A percentile compares a stretch with the other conserved stretches of the same genome.
Conservation (phyloP, 352 stramenopile genomes). For the Phytophthora colocasiae region DNA sequence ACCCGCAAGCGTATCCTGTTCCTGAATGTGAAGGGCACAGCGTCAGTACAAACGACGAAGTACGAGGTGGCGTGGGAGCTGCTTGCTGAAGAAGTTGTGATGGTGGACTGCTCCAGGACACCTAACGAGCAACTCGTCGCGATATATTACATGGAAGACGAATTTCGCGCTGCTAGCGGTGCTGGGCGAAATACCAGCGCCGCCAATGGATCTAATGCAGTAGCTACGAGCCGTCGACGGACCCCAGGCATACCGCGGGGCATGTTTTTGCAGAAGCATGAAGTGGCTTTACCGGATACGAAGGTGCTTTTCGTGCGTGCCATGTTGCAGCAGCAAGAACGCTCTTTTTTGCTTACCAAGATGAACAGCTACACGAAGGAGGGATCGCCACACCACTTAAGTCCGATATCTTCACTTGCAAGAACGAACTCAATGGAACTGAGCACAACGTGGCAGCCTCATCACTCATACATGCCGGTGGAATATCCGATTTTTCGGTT, state of each 20-base stretch:
- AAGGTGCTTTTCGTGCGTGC: constrained; percentile 84
- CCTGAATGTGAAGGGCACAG: constrained; percentile 67
- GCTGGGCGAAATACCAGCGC: constrained; percentile 21
- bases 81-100: constrained; percentile 77
- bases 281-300: constrained; percentile 72
- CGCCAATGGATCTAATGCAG: constrained; percentile 29
- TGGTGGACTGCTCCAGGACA: constrained; percentile 68
- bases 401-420: constrained; percentile 34
- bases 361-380: constrained; percentile 50
- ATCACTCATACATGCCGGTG: constrained; percentile 38
- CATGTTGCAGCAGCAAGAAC: constrained; percentile 89
- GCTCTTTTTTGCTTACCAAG: constrained; percentile 72
- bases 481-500: constrained; percentile 81
- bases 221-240: constrained; percentile 39
- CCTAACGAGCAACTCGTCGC: constrained; percentile 41
- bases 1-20: constrained; percentile 86
- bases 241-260: constrained; percentile 47
- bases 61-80: constrained; percentile 88
- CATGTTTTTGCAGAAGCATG: constrained; percentile 85
- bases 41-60: constrained; percentile 51
- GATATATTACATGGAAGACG: constrained; percentile 82
- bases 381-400: constrained; percentile 25
- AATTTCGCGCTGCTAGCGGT: constrained; percentile 52
- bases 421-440: constrained; percentile 57
- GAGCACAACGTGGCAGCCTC: constrained; percentile 48